A percentile compares a stretch with the other conserved stretches of the same genome.
Conservation (phyloP, 148 eudicot species). For the Vaccinium vitisidaea region DNA sequence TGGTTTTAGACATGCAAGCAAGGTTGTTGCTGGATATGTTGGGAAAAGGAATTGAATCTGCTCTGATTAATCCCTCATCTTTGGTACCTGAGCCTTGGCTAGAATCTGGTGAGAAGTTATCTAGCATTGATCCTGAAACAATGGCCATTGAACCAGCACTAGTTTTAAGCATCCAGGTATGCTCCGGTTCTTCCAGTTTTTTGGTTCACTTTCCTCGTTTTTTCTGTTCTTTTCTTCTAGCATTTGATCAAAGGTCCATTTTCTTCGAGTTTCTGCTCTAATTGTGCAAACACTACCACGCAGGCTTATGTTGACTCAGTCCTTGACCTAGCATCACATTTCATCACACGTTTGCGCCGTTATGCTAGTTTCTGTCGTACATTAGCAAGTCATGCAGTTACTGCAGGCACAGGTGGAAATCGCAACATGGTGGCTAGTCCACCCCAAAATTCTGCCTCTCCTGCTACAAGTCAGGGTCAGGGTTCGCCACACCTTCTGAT, state of each 20-base stretch:
- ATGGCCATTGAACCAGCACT: constrained; percentile 92
- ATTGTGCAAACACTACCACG: constrained; percentile 13
- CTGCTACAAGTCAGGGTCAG: constrained; percentile 84
- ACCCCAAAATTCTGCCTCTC: constrained; percentile 69
- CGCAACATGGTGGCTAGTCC: constrained; percentile 92
- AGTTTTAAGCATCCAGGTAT: constrained; percentile 80
- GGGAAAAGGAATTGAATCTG: constrained; percentile 97
- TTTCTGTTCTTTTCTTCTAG: neutral
- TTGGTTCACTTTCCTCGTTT: neutral
- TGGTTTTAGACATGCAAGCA: constrained; percentile 99
- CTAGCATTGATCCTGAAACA: constrained; percentile 72
- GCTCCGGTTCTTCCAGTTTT: constrained; percentile 11
- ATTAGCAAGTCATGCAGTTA: constrained; percentile 90
- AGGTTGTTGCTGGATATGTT: constrained; percentile 96
- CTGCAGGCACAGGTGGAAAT: constrained; percentile 80
- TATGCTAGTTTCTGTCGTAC: constrained; percentile 99
- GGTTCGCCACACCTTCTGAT: constrained; percentile 2
- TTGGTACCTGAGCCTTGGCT: constrained; percentile 92
- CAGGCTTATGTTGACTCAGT: constrained; percentile 99
- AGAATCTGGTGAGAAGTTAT: constrained; percentile 73
- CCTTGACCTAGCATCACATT: constrained; percentile 96
- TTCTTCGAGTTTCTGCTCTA: constrained; percentile 12
- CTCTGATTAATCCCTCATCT: constrained; percentile 82
- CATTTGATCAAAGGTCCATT: neutral
- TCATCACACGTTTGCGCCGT: constrained; percentile 93